phyloP scores from a whole-genome alignment of 495 filamentous ascomycete species.

The Aspergillus ostianus region DNA sequence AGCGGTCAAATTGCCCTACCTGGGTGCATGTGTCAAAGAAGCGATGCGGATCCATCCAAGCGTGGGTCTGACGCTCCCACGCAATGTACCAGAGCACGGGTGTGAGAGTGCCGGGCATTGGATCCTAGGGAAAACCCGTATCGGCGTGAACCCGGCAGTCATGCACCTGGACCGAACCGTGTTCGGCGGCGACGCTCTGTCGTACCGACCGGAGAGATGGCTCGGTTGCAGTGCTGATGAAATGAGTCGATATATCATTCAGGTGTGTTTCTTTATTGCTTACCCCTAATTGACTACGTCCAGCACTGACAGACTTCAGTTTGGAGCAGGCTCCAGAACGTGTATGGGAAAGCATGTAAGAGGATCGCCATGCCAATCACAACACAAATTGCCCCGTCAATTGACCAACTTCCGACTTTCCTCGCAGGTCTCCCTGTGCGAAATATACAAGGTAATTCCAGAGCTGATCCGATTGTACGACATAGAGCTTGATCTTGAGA shows the following conservation, averaged over 20 bases:
- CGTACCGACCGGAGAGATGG: slow-evolving; percentile 55
- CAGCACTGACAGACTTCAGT: slow-evolving; percentile 1
- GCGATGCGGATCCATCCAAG: slow-evolving; percentile 26
- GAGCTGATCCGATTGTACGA: slow-evolving; percentile 16
- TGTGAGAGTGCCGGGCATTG: slow-evolving; percentile 16
- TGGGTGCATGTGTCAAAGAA: slow-evolving; percentile 40
- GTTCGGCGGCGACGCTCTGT: slow-evolving; percentile 50
- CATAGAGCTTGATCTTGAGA: slow-evolving; percentile 11
- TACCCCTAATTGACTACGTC: neutral
- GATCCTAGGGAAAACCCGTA: slow-evolving; percentile 18
- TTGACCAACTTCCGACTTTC: neutral
- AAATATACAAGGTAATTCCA: slow-evolving; percentile 24
- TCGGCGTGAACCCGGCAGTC: slow-evolving; percentile 31
- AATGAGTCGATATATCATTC: slow-evolving; percentile 19
- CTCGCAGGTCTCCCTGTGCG: slow-evolving; percentile 14
- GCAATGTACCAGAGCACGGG: slow-evolving; percentile 19
- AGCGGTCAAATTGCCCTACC: slow-evolving; percentile 37
- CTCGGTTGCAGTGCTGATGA: slow-evolving; percentile 36
- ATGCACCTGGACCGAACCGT: slow-evolving; percentile 34
- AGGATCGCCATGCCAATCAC: neutral
- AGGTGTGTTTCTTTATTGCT: slow-evolving; percentile 3
- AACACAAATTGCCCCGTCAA: neutral
- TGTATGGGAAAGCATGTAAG: slow-evolving; percentile 22
- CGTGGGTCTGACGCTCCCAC: slow-evolving; percentile 22
- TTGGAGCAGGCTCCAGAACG: slow-evolving; percentile 19